phyloP scores from a whole-genome alignment of 2,329 filamentous ascomycete species.

The Fusarium pininemorale region DNA sequence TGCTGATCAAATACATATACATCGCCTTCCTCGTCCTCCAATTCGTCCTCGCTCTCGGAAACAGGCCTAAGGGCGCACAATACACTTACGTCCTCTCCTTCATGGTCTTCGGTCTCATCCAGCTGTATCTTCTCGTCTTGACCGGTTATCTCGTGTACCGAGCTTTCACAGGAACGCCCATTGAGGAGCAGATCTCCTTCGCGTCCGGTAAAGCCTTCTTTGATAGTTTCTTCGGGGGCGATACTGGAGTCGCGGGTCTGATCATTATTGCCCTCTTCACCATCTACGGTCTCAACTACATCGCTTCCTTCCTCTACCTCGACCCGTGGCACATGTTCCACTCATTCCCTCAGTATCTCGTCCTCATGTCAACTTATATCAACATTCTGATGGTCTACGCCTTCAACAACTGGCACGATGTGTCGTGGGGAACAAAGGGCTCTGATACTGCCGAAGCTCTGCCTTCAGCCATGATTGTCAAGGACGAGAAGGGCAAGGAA shows the following conservation, averaged over 20 bases:
- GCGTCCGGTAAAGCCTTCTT: conserved; percentile 29
- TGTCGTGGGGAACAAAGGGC: conserved; percentile 40
- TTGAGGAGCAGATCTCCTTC: conserved; percentile 37
- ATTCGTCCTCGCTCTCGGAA: conserved; percentile 38
- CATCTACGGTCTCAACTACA: conserved; percentile 39
- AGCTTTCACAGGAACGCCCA: conserved; percentile 29
- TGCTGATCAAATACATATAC: conserved; percentile 37
- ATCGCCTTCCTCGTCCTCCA: conserved; percentile 37
- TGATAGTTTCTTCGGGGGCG: conserved; percentile 35
- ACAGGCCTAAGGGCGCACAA: conserved; percentile 37
- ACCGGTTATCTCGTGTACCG: conserved; percentile 39
- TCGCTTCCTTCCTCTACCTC: conserved; percentile 39
- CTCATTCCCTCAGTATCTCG: conserved; percentile 39
- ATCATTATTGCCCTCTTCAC: conserved; percentile 38
- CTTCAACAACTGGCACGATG: conserved; percentile 41
- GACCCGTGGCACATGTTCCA: conserved; percentile 43
- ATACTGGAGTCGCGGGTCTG: conserved; percentile 35
- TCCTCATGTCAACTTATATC: conserved; percentile 42
- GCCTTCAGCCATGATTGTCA: conserved; percentile 35
- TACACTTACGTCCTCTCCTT: conserved; percentile 39
- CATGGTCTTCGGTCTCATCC: conserved; percentile 38
- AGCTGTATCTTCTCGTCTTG: conserved; percentile 35
- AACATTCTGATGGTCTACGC: conserved; percentile 42
- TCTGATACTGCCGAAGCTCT: conserved; percentile 33
- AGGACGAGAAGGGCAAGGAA: conserved; percentile 32